Base-by-base conservation (phyloP, 176 grass and related monocot genomes). In the Poa annua region DNA sequence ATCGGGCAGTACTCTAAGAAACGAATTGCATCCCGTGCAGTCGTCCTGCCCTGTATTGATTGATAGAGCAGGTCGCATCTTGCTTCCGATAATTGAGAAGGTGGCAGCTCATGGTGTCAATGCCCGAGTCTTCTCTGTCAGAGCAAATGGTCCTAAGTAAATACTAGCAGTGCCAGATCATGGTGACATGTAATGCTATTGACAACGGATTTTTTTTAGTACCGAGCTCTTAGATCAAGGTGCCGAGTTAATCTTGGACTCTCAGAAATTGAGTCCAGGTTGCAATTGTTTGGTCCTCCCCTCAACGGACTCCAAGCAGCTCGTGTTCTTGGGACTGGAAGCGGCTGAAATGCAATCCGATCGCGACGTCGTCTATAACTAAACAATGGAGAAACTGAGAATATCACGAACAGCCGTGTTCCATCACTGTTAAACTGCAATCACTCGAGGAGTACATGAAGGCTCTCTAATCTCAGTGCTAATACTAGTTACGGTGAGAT, bases 41-140 rank as follows among this genome's bases (percentile, higher is more conserved):
- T 44, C 11, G 76, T 36, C 13, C 64, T 41, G 19, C 5, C 3
- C 6, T 34, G 66, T 53, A 74, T 57, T 73, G 25, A 83, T 54
- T 56, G 24, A 15, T 26, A 4, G 0, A 10, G 36, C 49, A 38
- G 45, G 50, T 26, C 17, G 24, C 76, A 33, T 56, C 14, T 61
- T 35, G 32, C 75, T 75, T 83, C 47, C 32, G 71, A 74, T 74
- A 38, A 64, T 25, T 64, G 70, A 64, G 70, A 64, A 7, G 26
- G 25, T 73, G 51, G 22, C 63, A 41, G 34, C 48, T 62, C 16
- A 32, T 12, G 2, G 51, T 11, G 48, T 54, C 38, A 34, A 7
- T 83, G 63, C 71, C 22, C 14, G 24, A 70, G 17, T 7, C 80
- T 33, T 66, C 35, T 54, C 38, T 17, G 66, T 41, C 34, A 15